Evolutionary conservation across 1,284 basidiomycete species (phyloP).

Genomic region (Porogramme epimiltina): DNA sequence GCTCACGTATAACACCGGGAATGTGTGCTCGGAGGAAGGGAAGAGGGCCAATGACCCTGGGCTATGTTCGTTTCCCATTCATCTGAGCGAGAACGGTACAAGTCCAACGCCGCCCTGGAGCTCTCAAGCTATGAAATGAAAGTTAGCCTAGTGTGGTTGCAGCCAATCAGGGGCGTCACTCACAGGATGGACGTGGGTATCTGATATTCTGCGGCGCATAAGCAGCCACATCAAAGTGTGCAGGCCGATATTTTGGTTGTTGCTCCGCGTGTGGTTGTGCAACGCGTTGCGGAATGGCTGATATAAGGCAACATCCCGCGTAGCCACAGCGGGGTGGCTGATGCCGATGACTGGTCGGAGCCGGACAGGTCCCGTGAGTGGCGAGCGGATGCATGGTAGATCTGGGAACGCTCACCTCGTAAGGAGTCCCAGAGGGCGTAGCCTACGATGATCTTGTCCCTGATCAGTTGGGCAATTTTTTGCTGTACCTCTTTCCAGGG

Average conservation of each 20-base stretch:
- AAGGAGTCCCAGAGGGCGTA: slow-evolving; percentile 79
- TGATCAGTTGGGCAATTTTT: slow-evolving; percentile 60
- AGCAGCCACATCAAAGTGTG: slow-evolving; percentile 79
- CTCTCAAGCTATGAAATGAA: slow-evolving; percentile 63
- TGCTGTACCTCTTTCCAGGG: slow-evolving; percentile 65
- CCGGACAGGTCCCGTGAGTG: not conserved
- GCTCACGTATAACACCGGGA: slow-evolving; percentile 72
- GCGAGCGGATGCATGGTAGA: slow-evolving; percentile 4
- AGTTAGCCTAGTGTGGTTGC: slow-evolving; percentile 1
- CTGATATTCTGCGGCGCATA: slow-evolving; percentile 74
- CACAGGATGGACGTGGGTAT: slow-evolving; percentile 70
- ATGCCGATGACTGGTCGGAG: slow-evolving; percentile 71
- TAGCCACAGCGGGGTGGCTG: slow-evolving; percentile 75
- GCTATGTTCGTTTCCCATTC: slow-evolving; percentile 70
- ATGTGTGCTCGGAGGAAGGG: slow-evolving; percentile 74
- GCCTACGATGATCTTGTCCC: slow-evolving; percentile 70
- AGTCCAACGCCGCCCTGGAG: slow-evolving; percentile 71
- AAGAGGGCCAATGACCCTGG: slow-evolving; percentile 70
- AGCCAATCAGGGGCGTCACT: not conserved
- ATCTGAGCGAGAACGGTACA: slow-evolving; percentile 67
- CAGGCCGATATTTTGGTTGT: slow-evolving; percentile 68
- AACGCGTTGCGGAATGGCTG: slow-evolving; percentile 76
- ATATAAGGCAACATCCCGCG: slow-evolving; percentile 81
- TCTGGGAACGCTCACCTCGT: slow-evolving; percentile 50
- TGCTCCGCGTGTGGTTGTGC: slow-evolving; percentile 62